A percentile compares a stretch with the other conserved stretches of the same genome.
phyloP scores from a whole-genome alignment of 192 early-diverging fungal species.

The Cetraspora pellucida region DNA sequence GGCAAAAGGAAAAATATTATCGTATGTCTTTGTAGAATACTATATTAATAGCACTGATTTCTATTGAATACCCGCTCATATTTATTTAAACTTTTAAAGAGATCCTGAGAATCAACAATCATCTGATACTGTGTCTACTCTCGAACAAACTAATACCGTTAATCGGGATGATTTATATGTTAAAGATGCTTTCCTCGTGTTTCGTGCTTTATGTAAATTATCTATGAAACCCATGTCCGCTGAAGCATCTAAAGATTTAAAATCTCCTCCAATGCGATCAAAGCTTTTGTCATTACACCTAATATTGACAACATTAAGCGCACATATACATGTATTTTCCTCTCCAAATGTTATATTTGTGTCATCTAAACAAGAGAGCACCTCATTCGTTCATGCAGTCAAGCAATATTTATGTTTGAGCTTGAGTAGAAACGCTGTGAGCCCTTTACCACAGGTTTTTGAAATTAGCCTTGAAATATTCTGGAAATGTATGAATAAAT shows the following conservation, averaged over 20 bases:
- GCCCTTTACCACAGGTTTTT: slow-evolving; percentile 75
- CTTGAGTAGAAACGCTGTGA: slow-evolving; percentile 80
- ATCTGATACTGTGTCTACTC: neutral
- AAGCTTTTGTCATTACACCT: slow-evolving; percentile 83
- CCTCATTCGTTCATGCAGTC: slow-evolving; percentile 78
- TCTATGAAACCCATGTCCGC: slow-evolving; percentile 81
- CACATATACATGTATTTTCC: slow-evolving; percentile 77
- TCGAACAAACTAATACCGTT: slow-evolving; percentile 15
- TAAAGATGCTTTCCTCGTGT: slow-evolving; percentile 79
- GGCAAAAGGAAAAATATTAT: neutral
- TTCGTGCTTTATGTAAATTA: slow-evolving; percentile 87
- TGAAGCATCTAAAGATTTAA: slow-evolving; percentile 69
- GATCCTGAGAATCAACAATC: slow-evolving; percentile 27
- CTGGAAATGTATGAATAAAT: slow-evolving; percentile 69
- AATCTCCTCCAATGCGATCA: slow-evolving; percentile 80
- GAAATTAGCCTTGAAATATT: slow-evolving; percentile 85
- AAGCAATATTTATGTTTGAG: slow-evolving; percentile 86
- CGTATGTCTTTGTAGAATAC: slow-evolving; percentile 10
- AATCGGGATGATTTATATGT: slow-evolving; percentile 44
- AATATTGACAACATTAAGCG: slow-evolving; percentile 71
- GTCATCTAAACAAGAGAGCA: slow-evolving; percentile 46
- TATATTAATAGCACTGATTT: neutral
- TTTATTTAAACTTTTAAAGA: neutral
- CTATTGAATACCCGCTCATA: neutral
- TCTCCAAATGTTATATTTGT: slow-evolving; percentile 51